These are phyloP conservation scores for Colletotrichum chlorophyti DNA, from an alignment of 2,329 filamentous ascomycete genomes.

Conservation along the genomic window DNA sequence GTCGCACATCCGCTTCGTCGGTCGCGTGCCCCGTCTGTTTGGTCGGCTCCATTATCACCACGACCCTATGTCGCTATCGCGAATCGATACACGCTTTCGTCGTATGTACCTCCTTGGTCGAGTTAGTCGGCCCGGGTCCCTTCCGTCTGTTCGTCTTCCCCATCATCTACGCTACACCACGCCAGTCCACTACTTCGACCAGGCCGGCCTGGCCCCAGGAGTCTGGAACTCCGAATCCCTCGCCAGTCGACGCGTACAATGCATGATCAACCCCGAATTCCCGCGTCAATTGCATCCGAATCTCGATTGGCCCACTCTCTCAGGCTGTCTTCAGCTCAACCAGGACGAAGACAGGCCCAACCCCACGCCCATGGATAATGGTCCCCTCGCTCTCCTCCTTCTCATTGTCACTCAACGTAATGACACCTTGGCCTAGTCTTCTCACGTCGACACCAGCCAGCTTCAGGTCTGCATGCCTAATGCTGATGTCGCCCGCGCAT, in stretches of 20 bases:
- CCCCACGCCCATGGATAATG: background rate
- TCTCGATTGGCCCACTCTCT: background rate
- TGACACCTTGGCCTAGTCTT: background rate
- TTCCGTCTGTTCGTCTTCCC: too few relatives aligned
- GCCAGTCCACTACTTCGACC: background rate
- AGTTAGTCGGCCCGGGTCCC: constrained; percentile 12
- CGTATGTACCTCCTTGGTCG: constrained; percentile 20
- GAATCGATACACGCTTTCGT: too few relatives aligned
- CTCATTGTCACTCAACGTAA: too few relatives aligned
- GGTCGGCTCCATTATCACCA: background rate
- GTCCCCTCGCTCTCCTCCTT: background rate
- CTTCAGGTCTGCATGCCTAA: too few relatives aligned
- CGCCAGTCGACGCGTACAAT: background rate
- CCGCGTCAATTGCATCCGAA: constrained; percentile 15
- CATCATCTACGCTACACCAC: too few relatives aligned
- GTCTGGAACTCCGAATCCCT: background rate
- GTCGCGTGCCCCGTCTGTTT: constrained; percentile 15
- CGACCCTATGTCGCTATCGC: constrained; percentile 5
- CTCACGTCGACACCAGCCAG: too few relatives aligned
- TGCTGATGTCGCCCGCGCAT: too few relatives aligned
- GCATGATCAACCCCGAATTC: background rate
- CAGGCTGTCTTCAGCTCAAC: constrained; percentile 3
- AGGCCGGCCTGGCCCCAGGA: background rate
- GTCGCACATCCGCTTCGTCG: background rate
- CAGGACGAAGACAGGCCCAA: background rate